A percentile compares a stretch with the other conserved stretches of the same genome.
These are phyloP conservation scores for Sporobolomyces pararoseus DNA, from an alignment of 768 basidiomycete species.

Conservation along the genomic window DNA sequence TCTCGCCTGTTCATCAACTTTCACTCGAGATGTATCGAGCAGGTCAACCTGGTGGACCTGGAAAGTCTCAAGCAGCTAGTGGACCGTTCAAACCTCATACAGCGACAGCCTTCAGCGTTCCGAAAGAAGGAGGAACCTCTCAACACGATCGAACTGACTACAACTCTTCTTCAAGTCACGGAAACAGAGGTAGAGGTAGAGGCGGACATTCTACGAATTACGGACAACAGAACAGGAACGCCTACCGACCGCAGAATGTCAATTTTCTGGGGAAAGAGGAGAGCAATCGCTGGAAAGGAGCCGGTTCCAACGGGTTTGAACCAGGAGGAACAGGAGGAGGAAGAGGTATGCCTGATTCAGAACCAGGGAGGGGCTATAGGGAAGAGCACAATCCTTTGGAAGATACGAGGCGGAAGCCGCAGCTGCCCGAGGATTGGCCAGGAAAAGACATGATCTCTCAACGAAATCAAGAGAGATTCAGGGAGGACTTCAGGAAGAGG, in stretches of 20 bases:
- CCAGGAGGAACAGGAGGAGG: background rate
- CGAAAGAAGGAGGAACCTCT: background rate
- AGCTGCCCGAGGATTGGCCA: too few relatives aligned
- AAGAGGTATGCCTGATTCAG: too few relatives aligned
- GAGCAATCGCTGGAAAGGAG: too few relatives aligned
- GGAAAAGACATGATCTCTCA: too few relatives aligned
- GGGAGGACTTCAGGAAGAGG: too few relatives aligned
- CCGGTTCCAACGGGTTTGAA: background rate
- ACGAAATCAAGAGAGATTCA: too few relatives aligned
- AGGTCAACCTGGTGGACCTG: background rate
- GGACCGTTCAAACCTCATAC: too few relatives aligned
- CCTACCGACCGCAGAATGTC: background rate
- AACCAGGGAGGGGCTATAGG: too few relatives aligned
- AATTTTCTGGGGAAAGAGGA: background rate
- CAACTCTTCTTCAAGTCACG: background rate
- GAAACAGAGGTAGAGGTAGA: background rate
- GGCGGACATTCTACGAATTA: background rate
- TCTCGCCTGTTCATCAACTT: background rate
- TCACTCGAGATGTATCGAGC: background rate
- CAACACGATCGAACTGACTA: background rate
- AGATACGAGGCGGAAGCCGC: too few relatives aligned
- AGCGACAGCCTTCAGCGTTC: background rate
- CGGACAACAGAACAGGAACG: background rate
- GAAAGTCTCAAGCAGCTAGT: too few relatives aligned
- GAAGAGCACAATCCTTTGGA: too few relatives aligned